phyloP scores from a whole-genome alignment of 805 yeast species.

The Myxozyma udenii region DNA sequence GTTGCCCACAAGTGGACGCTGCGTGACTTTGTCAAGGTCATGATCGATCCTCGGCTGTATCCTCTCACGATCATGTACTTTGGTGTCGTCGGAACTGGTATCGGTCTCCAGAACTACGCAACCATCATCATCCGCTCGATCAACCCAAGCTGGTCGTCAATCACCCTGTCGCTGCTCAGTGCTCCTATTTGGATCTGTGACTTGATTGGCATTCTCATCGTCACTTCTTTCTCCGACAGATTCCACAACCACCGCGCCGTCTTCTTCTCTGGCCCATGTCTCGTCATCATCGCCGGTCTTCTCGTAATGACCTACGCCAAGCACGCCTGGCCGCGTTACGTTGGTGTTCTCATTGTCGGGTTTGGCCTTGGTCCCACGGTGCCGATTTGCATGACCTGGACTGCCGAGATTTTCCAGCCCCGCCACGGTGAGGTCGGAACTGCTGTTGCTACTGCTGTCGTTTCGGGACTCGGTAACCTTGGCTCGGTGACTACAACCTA shows the following conservation, averaged over 20 bases:
- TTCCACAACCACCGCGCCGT: constrained; percentile 57
- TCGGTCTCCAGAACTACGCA: constrained; percentile 80
- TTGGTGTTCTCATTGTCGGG: constrained; percentile 76
- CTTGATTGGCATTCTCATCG: constrained; percentile 63
- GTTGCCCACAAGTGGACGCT: constrained; percentile 51
- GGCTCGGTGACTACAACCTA: constrained; percentile 85
- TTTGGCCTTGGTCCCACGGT: constrained; percentile 90
- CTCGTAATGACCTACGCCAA: constrained; percentile 72
- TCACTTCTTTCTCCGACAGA: constrained; percentile 79
- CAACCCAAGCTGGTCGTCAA: constrained; percentile 60
- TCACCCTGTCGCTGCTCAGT: constrained; percentile 67
- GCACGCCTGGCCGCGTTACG: constrained; percentile 73
- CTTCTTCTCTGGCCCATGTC: constrained; percentile 59
- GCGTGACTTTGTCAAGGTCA: constrained; percentile 53
- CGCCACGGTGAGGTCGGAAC: constrained; percentile 79
- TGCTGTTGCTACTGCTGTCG: constrained; percentile 79
- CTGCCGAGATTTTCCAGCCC: constrained; percentile 37
- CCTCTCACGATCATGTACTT: constrained; percentile 83
- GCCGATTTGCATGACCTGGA: constrained; percentile 58
- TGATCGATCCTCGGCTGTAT: constrained; percentile 68
- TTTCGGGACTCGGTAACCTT: constrained; percentile 80
- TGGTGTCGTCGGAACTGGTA: constrained; percentile 91
- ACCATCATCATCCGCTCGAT: constrained; percentile 68
- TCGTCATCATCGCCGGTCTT: constrained; percentile 70
- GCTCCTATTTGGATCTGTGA: constrained; percentile 93